Percentiles rank a stretch among this genome's conserved stretches.
Evolutionary conservation across 2,329 filamentous ascomycete species (phyloP).

Genomic region (Xylaria hypoxylon): DNA sequence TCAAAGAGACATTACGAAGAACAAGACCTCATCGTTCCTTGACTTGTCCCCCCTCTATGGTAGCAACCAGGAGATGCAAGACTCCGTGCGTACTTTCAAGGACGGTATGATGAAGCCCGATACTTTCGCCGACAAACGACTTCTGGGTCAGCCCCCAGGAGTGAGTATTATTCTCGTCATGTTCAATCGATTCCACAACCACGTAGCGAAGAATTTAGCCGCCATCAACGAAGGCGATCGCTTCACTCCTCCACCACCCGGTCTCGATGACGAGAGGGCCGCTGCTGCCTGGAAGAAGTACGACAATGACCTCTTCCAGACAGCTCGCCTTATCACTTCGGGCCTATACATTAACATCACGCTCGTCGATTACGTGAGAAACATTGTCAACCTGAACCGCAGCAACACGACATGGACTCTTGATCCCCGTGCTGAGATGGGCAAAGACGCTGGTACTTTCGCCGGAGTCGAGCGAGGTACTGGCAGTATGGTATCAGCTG

Average conservation of each 20-base stretch:
- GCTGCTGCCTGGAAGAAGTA: constrained; percentile 72
- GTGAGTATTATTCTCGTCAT: constrained; percentile 79
- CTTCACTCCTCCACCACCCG: constrained; percentile 73
- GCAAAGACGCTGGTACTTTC: constrained; percentile 63
- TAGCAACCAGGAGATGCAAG: constrained; percentile 73
- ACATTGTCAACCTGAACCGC: constrained; percentile 78
- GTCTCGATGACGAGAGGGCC: constrained; percentile 62
- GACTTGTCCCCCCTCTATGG: constrained; percentile 80
- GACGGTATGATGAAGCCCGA: constrained; percentile 80
- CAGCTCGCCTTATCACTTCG: constrained; percentile 77
- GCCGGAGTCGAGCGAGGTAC: constrained; percentile 75
- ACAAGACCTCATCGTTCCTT: constrained; percentile 74
- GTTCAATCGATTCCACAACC: constrained; percentile 89
- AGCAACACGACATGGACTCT: constrained; percentile 83
- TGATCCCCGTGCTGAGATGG: constrained; percentile 78
- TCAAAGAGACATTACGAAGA: constrained; percentile 65
- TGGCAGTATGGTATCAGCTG: constrained; percentile 85
- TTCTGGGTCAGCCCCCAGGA: constrained; percentile 77
- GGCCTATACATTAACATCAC: constrained; percentile 85
- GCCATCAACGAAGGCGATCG: constrained; percentile 86
- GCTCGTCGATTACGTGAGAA: constrained; percentile 81
- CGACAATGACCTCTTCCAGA: constrained; percentile 84
- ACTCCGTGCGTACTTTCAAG: constrained; percentile 75
- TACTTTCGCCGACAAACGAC: constrained; percentile 75
- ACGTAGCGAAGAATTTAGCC: constrained; percentile 81